Evolutionary conservation across 164 flowering plant species (phyloP), one percentile per base, ranked within the genome.

Genomic region (Stephania yunnanensis): DNA sequence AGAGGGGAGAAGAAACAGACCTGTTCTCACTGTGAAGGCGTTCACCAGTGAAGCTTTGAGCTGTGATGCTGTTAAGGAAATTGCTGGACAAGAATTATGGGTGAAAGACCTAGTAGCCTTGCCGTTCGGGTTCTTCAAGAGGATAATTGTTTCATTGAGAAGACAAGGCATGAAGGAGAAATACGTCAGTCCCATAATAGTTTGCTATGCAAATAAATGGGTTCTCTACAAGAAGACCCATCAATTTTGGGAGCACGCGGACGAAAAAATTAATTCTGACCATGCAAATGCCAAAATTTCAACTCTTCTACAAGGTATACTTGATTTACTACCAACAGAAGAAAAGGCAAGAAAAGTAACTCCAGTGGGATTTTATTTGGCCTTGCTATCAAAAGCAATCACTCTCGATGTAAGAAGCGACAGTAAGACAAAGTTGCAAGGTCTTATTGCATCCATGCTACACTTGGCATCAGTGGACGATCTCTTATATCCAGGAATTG

Each of bases 111-210:
- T 94, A 15, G 88, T 89, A 55, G 92, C 92, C 76, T 84, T 91
- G 15, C 97, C 97, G 15, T 88, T 89, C 63, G 84, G 81, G 68
- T 88, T 91, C 79, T 92, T 94, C 87, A 86, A 84, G 78, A 87
- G 97, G 82, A 81, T 95, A 45, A 84, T 92, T 53, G 84, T 85
- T 64, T 91, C 98, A 65, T 63, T 95, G 74, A 89, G 98, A 83
- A 82, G 95, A 81, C 98, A 92, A 82, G 98, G 97, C 29, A 95
- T 95, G 97, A 90, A 86, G 82, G 98, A 95, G 65, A 95, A 89
- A 72, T 91, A 86, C 78, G 93, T 92, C 11, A 85, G 90, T 70
- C 92, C 97, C 13, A 84, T 95, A 30, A 81, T 92, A 19, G 89
- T 90, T 58, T 92, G 92, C 87, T 95, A 91, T 70, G 95, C 97